A percentile compares a stretch with the other conserved stretches of the same genome.
These are phyloP conservation scores for Papiliotrema nemorosa DNA, from an alignment of 1,284 basidiomycete genomes.

Conservation along the genomic window DNA sequence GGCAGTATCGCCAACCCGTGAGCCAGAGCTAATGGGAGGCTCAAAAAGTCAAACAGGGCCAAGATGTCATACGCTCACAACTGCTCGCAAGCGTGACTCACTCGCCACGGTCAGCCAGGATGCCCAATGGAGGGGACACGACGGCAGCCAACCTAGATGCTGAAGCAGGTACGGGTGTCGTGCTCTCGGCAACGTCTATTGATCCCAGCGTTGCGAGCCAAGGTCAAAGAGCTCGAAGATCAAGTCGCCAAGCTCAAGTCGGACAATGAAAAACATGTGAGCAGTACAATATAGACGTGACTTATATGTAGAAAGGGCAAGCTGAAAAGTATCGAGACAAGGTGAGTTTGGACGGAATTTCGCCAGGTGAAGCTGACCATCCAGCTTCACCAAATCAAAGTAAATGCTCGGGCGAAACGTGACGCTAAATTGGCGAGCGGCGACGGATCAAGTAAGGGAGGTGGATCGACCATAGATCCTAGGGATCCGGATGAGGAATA, in stretches of 20 bases:
- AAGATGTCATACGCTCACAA: constrained; percentile 35
- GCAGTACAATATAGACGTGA: not conserved
- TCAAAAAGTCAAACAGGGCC: constrained; percentile 29
- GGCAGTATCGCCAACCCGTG: too few relatives aligned
- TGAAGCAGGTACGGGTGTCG: not conserved
- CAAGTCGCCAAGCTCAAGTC: constrained; percentile 53
- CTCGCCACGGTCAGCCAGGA: not conserved
- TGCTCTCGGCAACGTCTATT: not conserved
- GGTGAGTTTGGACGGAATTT: constrained; percentile 17
- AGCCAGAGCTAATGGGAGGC: constrained; percentile 31
- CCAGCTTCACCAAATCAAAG: constrained; percentile 83
- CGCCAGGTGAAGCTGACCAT: not conserved
- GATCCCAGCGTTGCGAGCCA: constrained; percentile 11
- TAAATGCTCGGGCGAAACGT: constrained; percentile 77
- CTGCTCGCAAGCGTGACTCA: constrained; percentile 22
- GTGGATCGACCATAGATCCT: too few relatives aligned
- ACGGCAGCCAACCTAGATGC: not conserved
- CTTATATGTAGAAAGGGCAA: constrained; percentile 63
- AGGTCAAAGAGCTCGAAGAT: constrained; percentile 70
- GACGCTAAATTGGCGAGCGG: constrained; percentile 58
- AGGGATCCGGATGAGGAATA: too few relatives aligned
- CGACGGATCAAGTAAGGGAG: not conserved
- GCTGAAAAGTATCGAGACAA: constrained; percentile 70
- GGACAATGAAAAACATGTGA: constrained; percentile 37
- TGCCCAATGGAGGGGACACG: not conserved